A percentile compares a stretch with the other conserved stretches of the same genome.
Conservation (phyloP, 768 basidiomycete genomes). For the Tubosaeta sp. region DNA sequence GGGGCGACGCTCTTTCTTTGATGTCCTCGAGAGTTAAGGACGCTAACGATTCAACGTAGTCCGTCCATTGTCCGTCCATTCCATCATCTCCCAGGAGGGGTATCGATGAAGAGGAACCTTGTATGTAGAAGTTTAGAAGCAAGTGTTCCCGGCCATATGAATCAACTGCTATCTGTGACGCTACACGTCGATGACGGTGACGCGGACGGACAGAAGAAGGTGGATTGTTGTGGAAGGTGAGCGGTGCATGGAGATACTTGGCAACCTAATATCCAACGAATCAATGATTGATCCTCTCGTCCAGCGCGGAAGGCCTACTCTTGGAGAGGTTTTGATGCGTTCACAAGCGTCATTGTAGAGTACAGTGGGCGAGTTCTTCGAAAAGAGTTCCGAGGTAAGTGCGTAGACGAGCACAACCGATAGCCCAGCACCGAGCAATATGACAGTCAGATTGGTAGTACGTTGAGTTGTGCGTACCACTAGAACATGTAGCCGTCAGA, state of each 20-base stretch:
- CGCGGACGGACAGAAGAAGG: conserved; percentile 72
- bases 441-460: conserved; percentile 49
- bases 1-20: conserved; percentile 36
- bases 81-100: conserved; percentile 26
- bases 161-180: conserved; percentile 73
- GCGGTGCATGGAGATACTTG: conserved; percentile 61
- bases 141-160: conserved; percentile 75
- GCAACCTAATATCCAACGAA: conserved; percentile 45
- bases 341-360: conserved; percentile 62
- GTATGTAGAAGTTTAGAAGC: conserved; percentile 78
- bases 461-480: conserved; percentile 40
- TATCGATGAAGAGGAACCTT: conserved; percentile 43
- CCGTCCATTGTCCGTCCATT: conserved; percentile 9
- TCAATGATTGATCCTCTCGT: not conserved
- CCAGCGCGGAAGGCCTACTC: conserved; percentile 30
- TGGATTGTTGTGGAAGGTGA: conserved; percentile 78
- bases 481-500: conserved; percentile 1
- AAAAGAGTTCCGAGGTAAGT: conserved; percentile 78
- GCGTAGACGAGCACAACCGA: conserved; percentile 72
- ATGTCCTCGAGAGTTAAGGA: conserved; percentile 57
- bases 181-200: conserved; percentile 78
- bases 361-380: conserved; percentile 84
- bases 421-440: conserved; percentile 74
- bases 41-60: conserved; percentile 45
- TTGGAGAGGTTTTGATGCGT: conserved; percentile 42